Evolutionary conservation across 768 basidiomycete genomes (phyloP).

Genomic region (Cystobasidium ongulense): DNA sequence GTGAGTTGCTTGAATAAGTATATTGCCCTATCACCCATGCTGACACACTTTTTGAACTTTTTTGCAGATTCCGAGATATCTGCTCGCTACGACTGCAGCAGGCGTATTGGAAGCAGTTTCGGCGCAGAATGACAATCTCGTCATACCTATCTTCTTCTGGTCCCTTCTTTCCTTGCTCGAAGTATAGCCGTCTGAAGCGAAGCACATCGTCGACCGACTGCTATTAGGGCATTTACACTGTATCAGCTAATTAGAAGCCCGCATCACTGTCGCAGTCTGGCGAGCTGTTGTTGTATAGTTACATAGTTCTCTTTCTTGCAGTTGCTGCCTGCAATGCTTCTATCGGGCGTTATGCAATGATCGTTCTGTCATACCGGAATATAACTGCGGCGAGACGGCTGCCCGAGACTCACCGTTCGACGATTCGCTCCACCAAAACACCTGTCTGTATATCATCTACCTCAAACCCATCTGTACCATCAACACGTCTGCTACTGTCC

Average conservation of each 20-base stretch:
- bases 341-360: too few species aligned
- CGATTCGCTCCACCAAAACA: neutral
- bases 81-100: conserved; percentile 56
- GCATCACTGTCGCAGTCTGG: too few species aligned
- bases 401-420: neutral
- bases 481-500: neutral
- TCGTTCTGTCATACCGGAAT: too few species aligned
- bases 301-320: too few species aligned
- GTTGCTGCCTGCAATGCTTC: too few species aligned
- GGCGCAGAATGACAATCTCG: conserved; percentile 94
- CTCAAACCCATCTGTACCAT: neutral
- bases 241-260: too few species aligned
- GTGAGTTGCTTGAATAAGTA: too few species aligned
- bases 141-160: conserved; percentile 93
- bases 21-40: too few species aligned
- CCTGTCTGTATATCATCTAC: neutral
- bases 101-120: conserved; percentile 80
- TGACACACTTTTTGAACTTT: neutral
- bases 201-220: too few species aligned
- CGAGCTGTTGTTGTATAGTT: too few species aligned
- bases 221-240: too few species aligned
- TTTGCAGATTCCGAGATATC: conserved; percentile 60
- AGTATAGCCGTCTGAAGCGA: too few species aligned
- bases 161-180: conserved; percentile 64
- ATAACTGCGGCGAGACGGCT: neutral